phyloP scores from a whole-genome alignment of 2,329 filamentous ascomycete genomes.

The Fusarium dlaminii region DNA sequence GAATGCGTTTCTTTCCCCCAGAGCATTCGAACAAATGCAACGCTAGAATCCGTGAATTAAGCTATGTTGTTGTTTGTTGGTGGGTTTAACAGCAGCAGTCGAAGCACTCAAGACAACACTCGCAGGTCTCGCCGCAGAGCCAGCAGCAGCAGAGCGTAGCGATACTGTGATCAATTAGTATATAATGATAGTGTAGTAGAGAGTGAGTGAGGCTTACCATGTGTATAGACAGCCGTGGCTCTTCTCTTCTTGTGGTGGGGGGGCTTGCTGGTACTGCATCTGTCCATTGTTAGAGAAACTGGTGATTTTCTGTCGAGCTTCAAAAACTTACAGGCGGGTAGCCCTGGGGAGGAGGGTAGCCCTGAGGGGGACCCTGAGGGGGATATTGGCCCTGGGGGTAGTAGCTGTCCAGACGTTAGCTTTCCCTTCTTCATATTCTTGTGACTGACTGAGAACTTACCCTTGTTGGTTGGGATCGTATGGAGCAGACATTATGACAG shows the following conservation, averaged over 20 bases:
- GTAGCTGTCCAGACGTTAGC: slow-evolving; percentile 14
- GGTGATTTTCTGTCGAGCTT: neutral
- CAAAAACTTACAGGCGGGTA: slow-evolving; percentile 34
- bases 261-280: slow-evolving; percentile 48
- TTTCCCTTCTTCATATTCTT: neutral
- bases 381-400: slow-evolving; percentile 27
- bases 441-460: neutral
- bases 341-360: slow-evolving; percentile 35
- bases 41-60: neutral
- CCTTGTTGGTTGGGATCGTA: slow-evolving; percentile 29
- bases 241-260: slow-evolving; percentile 51
- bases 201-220: slow-evolving; percentile 43
- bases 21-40: neutral
- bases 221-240: slow-evolving; percentile 54
- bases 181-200: rapidly evolving
- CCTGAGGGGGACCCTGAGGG: too few species aligned
- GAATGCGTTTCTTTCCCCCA: neutral
- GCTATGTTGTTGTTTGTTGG: neutral
- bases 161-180: slow-evolving; percentile 39
- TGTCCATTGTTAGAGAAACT: slow-evolving; percentile 9
- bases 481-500: slow-evolving; percentile 25
- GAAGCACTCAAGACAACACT: slow-evolving; percentile 55
- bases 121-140: slow-evolving; percentile 56
- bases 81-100: slow-evolving; percentile 51
- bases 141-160: slow-evolving; percentile 57